Percentiles rank a stretch among this genome's conserved stretches.
These are phyloP conservation scores for Apocynum venetum DNA, from an alignment of 257 asterid genomes.

Conservation along the genomic window DNA sequence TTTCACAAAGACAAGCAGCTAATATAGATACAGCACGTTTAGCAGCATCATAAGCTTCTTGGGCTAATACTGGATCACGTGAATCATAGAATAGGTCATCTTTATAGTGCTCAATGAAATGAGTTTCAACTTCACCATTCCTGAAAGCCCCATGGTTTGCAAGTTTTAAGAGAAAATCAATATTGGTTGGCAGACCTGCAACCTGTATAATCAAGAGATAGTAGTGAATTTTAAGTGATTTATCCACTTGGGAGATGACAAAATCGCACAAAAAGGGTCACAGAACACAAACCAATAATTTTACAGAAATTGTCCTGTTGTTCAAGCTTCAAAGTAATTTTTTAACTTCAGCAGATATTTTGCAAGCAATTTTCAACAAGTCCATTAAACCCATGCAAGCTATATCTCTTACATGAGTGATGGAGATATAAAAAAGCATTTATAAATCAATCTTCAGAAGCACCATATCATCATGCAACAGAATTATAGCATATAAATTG, in stretches of 20 bases:
- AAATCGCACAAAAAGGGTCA: neutral
- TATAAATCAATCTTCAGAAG: neutral
- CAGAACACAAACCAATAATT: neutral
- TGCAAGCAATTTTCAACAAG: neutral
- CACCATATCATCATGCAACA: neutral
- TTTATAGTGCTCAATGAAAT: slow-evolving; percentile 81
- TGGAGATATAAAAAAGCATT: neutral
- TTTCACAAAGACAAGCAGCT: slow-evolving; percentile 77
- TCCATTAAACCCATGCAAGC: neutral
- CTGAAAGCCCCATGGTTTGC: slow-evolving; percentile 72
- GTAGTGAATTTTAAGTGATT: neutral
- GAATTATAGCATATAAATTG: neutral
- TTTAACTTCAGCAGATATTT: neutral
- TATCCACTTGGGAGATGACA: neutral
- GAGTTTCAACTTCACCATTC: slow-evolving; percentile 88
- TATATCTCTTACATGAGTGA: neutral
- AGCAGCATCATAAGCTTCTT: slow-evolving; percentile 43
- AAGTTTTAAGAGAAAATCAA: slow-evolving; percentile 79
- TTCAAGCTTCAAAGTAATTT: neutral
- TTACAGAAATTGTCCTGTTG: neutral
- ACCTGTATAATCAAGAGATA: slow-evolving; percentile 42
- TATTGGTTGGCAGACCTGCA: slow-evolving; percentile 97
- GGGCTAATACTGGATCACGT: slow-evolving; percentile 34
- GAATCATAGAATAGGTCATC: slow-evolving; percentile 63
- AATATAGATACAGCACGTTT: slow-evolving; percentile 62